Conservation (phyloP, 352 stramenopile species). For the Phytophthora syringae region DNA sequence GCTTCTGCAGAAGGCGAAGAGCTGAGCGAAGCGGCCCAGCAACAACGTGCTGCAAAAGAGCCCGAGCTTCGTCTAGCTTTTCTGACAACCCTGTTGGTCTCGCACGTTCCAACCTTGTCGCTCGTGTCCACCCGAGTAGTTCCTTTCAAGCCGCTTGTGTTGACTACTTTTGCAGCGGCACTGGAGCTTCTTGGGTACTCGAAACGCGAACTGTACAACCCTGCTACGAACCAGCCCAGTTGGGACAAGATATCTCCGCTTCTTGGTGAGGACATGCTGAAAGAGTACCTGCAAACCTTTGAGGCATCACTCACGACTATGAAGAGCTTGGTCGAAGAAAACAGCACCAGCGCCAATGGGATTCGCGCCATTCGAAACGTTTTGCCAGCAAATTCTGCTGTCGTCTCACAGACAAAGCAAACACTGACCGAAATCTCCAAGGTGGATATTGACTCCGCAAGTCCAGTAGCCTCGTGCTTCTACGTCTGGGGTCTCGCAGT, state of each 20-base stretch:
- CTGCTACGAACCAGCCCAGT: conserved; percentile 58
- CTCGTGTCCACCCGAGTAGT: conserved; percentile 51
- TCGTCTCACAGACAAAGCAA: conserved; percentile 47
- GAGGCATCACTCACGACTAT: conserved; percentile 20
- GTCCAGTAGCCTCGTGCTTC: conserved; percentile 51
- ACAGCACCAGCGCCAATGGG: conserved; percentile 23
- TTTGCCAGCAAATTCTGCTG: conserved; percentile 21
- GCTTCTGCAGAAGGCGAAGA: conserved; percentile 34
- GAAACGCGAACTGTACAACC: conserved; percentile 48
- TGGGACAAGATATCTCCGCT: conserved; percentile 72
- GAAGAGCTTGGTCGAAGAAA: conserved; percentile 12
- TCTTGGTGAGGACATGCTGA: conserved; percentile 46
- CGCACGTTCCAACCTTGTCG: conserved; percentile 58
- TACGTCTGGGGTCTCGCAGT: conserved; percentile 63
- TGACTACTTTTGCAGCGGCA: conserved; percentile 55
- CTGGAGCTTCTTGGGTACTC: conserved; percentile 58
- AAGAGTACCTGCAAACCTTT: conserved; percentile 41
- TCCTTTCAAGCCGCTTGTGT: conserved; percentile 60
- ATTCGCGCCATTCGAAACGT: conserved; percentile 23
- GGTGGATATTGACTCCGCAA: conserved; percentile 56
- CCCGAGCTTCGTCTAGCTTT: conserved; percentile 59
- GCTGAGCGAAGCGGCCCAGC: conserved; percentile 27
- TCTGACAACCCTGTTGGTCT: conserved; percentile 57
- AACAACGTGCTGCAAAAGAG: conserved; percentile 50
- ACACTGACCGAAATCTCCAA: conserved; percentile 52